Evolutionary conservation across 169 alveolate genomes (phyloP).

Genomic region (Cryptosporidium xiaoi): DNA sequence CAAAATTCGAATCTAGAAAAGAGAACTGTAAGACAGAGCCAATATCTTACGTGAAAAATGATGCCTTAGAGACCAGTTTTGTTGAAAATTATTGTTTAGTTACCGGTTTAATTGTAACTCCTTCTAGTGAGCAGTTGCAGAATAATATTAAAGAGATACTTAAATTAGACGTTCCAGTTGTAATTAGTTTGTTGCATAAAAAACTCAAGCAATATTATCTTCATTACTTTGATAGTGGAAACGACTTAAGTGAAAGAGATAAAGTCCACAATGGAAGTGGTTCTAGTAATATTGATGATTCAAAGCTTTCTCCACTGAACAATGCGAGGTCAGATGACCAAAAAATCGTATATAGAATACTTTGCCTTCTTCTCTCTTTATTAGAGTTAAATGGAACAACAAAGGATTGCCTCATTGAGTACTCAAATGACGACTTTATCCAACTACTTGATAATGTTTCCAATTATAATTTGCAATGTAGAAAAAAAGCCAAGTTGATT

Average conservation of each 20-base stretch:
- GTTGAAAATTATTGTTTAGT: slow-evolving; percentile 47
- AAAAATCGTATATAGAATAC: slow-evolving; percentile 37
- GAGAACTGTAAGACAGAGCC: not conserved
- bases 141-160: slow-evolving; percentile 21
- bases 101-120: slow-evolving; percentile 43
- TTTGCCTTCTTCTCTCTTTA: slow-evolving; percentile 38
- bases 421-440: slow-evolving; percentile 5
- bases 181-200: slow-evolving; percentile 32
- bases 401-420: slow-evolving; percentile 5
- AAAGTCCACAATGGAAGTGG: not conserved
- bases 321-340: not conserved
- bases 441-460: slow-evolving; percentile 9
- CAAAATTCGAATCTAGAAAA: not conserved
- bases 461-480: not conserved
- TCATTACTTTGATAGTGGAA: too few relatives aligned
- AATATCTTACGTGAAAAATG: not conserved
- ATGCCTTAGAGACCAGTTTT: slow-evolving; percentile 20
- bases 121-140: slow-evolving; percentile 43
- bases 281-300: too few relatives aligned
- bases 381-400: slow-evolving; percentile 39
- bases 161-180: slow-evolving; percentile 43
- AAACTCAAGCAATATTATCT: slow-evolving; percentile 1
- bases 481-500: slow-evolving; percentile 33
- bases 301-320: not conserved
- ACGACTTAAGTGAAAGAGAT: not conserved